phyloP scores from a whole-genome alignment of 306 rosid genomes.

The Acacia crassicarpa region DNA sequence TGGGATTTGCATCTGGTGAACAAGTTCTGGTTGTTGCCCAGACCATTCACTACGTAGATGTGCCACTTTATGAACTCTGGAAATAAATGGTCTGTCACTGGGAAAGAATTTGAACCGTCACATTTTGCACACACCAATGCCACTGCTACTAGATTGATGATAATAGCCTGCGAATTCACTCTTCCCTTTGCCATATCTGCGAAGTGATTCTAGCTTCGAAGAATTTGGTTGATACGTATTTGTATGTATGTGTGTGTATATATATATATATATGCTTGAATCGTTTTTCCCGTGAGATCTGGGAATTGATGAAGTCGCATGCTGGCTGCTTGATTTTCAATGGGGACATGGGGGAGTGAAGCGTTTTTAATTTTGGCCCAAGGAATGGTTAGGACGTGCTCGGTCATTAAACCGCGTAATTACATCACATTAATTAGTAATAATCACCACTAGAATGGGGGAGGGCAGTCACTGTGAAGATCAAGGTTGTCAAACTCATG shows the following conservation, averaged over 20 bases:
- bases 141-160: not conserved
- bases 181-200: slow-evolving; percentile 7
- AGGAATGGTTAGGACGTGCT: not conserved
- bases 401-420: slow-evolving; percentile 5
- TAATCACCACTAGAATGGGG: not conserved
- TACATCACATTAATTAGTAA: not conserved
- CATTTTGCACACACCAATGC: slow-evolving; percentile 4
- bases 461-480: too few species aligned
- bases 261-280: slow-evolving; percentile 1
- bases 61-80: slow-evolving; percentile 52
- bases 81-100: slow-evolving; percentile 16
- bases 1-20: slow-evolving; percentile 38
- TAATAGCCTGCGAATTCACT: not conserved
- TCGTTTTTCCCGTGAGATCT: not conserved
- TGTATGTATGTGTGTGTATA: too few species aligned
- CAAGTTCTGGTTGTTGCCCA: slow-evolving; percentile 30
- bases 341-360: not conserved
- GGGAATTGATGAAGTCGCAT: slow-evolving; percentile 28
- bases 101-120: slow-evolving; percentile 15
- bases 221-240: not conserved
- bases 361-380: not conserved
- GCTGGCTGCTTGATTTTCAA: slow-evolving; percentile 2
- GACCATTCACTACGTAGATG: slow-evolving; percentile 31
- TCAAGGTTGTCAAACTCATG: too few species aligned
- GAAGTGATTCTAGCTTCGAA: not conserved